Base-by-base conservation (phyloP, 1,284 basidiomycete species). In the Sporisorium sorghi region DNA sequence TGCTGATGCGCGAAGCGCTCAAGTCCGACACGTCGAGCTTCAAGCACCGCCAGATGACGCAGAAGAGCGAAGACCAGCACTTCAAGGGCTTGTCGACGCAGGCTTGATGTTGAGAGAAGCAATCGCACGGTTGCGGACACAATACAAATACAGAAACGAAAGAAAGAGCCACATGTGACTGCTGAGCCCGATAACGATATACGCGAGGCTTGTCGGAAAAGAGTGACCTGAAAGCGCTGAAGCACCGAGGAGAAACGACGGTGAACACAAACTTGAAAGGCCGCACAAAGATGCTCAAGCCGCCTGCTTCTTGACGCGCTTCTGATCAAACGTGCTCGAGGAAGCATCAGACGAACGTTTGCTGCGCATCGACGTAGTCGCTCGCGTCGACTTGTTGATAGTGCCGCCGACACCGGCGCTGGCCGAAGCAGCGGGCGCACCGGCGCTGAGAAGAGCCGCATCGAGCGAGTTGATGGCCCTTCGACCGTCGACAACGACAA, bases 1-100 rank as follows among this genome's bases (percentile, higher is more conserved):
- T 84, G 73, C 71, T 81, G 19, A 63, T 84, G 58, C 66, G 83
- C 15, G 83, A 84, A 60, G 65, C 82, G 6, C 76, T 83, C 51
- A 83, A 82, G 52, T 64, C 67, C 48, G 83, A 84, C 39, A 84
- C 83, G 7, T 74, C 73, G 30, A 67, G 68, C 42, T 73, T 69
- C 47, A 72, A 68, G 17, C 80, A 82, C 46, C 54, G 69, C 19
- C 63, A 67, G 26, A 63, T 80, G 52, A 81, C 80, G 9, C 52
- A 72, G 40, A 47, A 56, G 28, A 73, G 78, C 60, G 69, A 73
- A 26, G 78, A 81, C 47, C 78, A 79, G 43, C 55, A 49, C 7
- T 77, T 67, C 58, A 70, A 64, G 51, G 50, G 62, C 30, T 37
- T n/a, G n/a, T n/a, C 61, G 9, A 19, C 53, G 43, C 30, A 23